Evolutionary conservation across 2,329 filamentous ascomycete species (phyloP), one percentile per base, ranked within the genome.

Genomic region (Scleromitrula shiraiana): DNA sequence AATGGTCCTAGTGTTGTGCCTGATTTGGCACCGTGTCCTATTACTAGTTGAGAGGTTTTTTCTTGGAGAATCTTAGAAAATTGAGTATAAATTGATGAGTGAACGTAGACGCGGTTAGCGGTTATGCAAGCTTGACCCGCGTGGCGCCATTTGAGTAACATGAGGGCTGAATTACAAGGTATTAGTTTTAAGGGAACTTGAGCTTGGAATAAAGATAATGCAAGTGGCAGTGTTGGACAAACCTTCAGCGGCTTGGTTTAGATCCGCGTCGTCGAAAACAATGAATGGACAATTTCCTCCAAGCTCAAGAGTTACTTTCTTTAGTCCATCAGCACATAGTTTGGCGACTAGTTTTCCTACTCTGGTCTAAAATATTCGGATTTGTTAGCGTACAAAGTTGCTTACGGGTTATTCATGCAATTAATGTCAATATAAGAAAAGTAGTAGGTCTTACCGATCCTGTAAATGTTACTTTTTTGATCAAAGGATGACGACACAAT

Each of bases 91-190:
- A 87, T 73, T 10, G 73, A 74, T 2, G 68, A 70, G 61, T 85
- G 80, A 2, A 85, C 76, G 59, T 80, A 83, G 23, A 85, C 73
- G 0, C 80, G 70, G 59, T 83, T 83, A 7, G 79, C 79, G 0
- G 78, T 78, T 52, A 83, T 76, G 56, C 80, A 83, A 3, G 78
- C 77, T 62, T 83, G 79, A 2, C 79, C 79, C 2, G 79, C 78
- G 59, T 82, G 77, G 7, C 75, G 68, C 66, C 72, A 77, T 58
- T 77, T 77, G 15, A 78, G 63, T 0, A 68, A 63, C 66, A 72
- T 67, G 15, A 73, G 67, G 42, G 67, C 60, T 61, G 15, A 0
- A 7, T 35, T n/a, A n/a, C n/a, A n/a, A 17, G 7, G 0, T 5
- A 22, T 48, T 12, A 48, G 30, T 12, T 26, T 46, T 2, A 6